Percentiles rank a stretch among this genome's conserved stretches.
phyloP scores from a whole-genome alignment of 2,329 filamentous ascomycete genomes.

The Pseudopyricularia cyperi region DNA sequence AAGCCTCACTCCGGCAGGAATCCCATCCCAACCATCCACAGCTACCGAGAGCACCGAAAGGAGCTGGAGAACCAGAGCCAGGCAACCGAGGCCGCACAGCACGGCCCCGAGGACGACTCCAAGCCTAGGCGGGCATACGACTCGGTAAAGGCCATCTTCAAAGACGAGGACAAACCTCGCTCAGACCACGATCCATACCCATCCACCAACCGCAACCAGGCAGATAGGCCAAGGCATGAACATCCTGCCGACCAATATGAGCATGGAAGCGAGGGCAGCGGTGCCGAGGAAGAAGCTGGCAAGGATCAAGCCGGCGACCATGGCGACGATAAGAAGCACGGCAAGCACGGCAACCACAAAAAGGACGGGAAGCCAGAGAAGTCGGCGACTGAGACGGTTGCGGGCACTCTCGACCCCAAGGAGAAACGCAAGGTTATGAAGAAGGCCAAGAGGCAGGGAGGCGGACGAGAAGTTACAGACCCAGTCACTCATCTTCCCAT shows the following conservation, averaged over 20 bases:
- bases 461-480: conserved; percentile 55
- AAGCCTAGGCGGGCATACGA: conserved; percentile 20
- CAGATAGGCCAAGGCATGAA: conserved; percentile 6
- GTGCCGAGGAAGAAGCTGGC: conserved; percentile 5
- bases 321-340: not conserved
- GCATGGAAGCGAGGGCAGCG: conserved; percentile 5
- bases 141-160: conserved; percentile 22
- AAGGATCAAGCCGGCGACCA: not conserved
- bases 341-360: conserved; percentile 4
- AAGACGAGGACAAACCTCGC: conserved; percentile 16
- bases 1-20: conserved; percentile 3
- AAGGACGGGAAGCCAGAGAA: conserved; percentile 11
- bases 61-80: conserved; percentile 1
- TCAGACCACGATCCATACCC: conserved; percentile 21
- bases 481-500: conserved; percentile 60
- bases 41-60: conserved; percentile 4
- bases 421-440: conserved; percentile 35
- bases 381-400: conserved; percentile 22
- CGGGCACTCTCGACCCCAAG: conserved; percentile 26
- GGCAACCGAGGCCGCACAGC: conserved; percentile 11
- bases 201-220: conserved; percentile 19
- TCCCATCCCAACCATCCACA: conserved; percentile 4
- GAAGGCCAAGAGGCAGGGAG: conserved; percentile 27
- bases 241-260: not conserved
- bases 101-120: conserved; percentile 20